A percentile compares a stretch with the other conserved stretches of the same genome.
phyloP scores from a whole-genome alignment of 2,329 filamentous ascomycete genomes.

The Ophiobolus disseminans region DNA sequence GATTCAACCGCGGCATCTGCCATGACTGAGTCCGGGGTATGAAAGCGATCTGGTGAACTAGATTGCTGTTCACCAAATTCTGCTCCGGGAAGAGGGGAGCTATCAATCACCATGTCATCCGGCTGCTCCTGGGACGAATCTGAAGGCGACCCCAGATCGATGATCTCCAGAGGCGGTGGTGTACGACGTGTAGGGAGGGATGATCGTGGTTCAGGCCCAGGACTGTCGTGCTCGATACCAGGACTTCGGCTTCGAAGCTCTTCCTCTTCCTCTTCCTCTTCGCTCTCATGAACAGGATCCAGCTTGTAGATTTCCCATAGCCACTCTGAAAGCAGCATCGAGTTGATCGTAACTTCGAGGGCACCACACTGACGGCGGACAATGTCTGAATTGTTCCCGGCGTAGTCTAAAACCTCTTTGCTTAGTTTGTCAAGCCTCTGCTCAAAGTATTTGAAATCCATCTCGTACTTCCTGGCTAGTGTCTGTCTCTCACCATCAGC shows the following conservation, averaged over 20 bases:
- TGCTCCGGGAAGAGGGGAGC: background rate
- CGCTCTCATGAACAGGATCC: conserved; percentile 5
- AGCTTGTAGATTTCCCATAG: conserved; percentile 36
- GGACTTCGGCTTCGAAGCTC: background rate
- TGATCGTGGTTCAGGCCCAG: background rate
- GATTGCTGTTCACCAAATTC: too few relatives aligned
- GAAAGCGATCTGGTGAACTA: background rate
- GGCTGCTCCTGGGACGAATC: conserved; percentile 9
- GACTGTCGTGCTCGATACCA: background rate
- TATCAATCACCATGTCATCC: background rate
- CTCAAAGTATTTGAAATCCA: conserved; percentile 21
- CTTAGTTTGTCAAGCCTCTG: conserved; percentile 26
- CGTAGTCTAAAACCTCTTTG: conserved; percentile 28
- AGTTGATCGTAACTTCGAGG: conserved; percentile 70
- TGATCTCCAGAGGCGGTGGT: conserved; percentile 9
- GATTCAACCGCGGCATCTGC: conserved; percentile 1
- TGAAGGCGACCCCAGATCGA: conserved; percentile 30
- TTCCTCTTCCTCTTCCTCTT: conserved; percentile 8
- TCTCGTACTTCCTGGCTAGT: conserved; percentile 19
- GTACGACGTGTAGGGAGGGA: background rate
- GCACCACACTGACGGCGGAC: conserved; percentile 63
- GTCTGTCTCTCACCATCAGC: conserved; percentile 12
- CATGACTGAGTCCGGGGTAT: conserved; percentile 2
- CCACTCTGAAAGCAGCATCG: conserved; percentile 63
- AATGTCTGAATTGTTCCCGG: conserved; percentile 61